Evolutionary conservation across 139 green algal genomes (phyloP).

Genomic region (Coccomyxa sp.): DNA sequence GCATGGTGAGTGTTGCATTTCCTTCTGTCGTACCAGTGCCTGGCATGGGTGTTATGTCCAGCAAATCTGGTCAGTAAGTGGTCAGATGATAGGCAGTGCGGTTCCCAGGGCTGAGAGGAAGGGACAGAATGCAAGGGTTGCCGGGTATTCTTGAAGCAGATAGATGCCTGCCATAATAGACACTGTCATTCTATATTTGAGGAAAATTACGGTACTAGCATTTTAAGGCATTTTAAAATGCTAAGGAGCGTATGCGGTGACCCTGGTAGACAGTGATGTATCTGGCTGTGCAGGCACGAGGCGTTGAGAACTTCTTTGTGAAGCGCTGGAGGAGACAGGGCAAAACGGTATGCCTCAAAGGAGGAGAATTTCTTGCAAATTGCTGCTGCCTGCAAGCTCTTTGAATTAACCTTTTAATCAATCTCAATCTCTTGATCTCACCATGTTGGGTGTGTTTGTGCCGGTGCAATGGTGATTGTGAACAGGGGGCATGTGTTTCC

Average conservation of each 20-base stretch:
- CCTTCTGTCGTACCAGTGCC: too few relatives aligned
- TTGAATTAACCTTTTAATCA: not conserved
- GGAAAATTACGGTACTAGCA: too few relatives aligned
- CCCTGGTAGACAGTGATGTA: not conserved
- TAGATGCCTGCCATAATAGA: too few relatives aligned
- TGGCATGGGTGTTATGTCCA: not conserved
- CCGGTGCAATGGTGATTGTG: too few relatives aligned
- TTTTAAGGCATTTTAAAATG: not conserved
- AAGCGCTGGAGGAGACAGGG: not conserved
- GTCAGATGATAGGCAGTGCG: not conserved
- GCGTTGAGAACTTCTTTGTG: conserved; percentile 1
- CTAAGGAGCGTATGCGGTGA: not conserved
- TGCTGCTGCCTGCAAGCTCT: not conserved
- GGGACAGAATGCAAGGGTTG: too few relatives aligned
- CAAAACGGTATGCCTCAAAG: not conserved
- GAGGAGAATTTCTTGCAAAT: not conserved
- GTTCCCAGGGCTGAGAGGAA: not conserved
- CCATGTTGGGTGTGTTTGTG: too few relatives aligned
- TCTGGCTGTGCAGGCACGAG: conserved; percentile 4
- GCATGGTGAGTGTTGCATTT: conserved; percentile 28
- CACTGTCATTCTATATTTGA: too few relatives aligned
- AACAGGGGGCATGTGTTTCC: too few relatives aligned
- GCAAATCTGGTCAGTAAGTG: not conserved
- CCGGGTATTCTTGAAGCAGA: too few relatives aligned
- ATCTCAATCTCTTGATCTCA: not conserved